These are phyloP conservation scores for Lepidium campestre DNA, from an alignment of 441 rosid genomes.

Conservation along the genomic window DNA sequence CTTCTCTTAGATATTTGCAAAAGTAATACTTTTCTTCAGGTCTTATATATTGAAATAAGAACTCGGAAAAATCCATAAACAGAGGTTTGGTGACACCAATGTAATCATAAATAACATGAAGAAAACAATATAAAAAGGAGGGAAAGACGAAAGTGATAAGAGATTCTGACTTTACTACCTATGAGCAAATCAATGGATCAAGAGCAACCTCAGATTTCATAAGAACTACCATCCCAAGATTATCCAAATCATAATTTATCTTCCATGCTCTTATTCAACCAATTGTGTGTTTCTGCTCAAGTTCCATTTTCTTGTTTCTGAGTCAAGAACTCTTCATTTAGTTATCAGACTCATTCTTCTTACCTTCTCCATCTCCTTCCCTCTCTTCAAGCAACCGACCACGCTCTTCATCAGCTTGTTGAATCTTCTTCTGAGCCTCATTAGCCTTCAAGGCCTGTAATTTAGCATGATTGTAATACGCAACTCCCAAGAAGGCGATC, in stretches of 20 bases:
- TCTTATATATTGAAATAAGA: no score
- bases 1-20: no score
- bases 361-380: constrained; percentile 35
- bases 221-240: background rate
- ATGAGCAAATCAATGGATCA: constrained; percentile 17
- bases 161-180: constrained; percentile 16
- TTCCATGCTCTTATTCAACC: constrained; percentile 19
- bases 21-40: no score
- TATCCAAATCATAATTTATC: constrained; percentile 2
- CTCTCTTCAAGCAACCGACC: constrained; percentile 71
- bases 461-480: constrained; percentile 77
- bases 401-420: constrained; percentile 58
- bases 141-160: background rate
- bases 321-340: background rate
- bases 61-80: constrained; percentile 1
- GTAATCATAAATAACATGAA: constrained; percentile 15
- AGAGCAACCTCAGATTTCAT: constrained; percentile 14
- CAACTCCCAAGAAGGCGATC: constrained; percentile 84
- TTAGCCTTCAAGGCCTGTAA: constrained; percentile 84
- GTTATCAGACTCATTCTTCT: constrained; percentile 30
- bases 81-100: constrained; percentile 5
- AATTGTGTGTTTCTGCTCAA: constrained; percentile 4
- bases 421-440: constrained; percentile 83
- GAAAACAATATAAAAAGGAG: background rate
- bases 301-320: background rate